Percentiles rank a stretch among this genome's conserved stretches.
These are phyloP conservation scores for Phytophthora fragariae DNA, from an alignment of 352 stramenopile genomes.

Conservation along the genomic window DNA sequence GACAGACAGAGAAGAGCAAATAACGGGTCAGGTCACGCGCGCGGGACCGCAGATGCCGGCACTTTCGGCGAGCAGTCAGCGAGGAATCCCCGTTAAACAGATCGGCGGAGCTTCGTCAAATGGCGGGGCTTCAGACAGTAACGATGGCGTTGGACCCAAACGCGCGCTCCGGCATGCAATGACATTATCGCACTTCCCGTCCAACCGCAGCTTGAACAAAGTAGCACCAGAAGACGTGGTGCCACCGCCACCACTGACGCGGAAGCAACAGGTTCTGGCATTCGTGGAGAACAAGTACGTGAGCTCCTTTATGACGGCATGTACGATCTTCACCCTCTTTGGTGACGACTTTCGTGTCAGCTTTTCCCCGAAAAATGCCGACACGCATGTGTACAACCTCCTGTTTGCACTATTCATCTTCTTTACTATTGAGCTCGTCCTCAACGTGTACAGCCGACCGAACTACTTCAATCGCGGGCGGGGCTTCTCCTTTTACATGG, in stretches of 20 bases:
- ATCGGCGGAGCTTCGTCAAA: slow-evolving; percentile 11
- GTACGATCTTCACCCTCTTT: slow-evolving; percentile 90
- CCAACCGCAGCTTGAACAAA: slow-evolving; percentile 68
- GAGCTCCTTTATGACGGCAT: slow-evolving; percentile 68
- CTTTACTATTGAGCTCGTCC: slow-evolving; percentile 71
- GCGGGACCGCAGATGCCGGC: slow-evolving; percentile 44
- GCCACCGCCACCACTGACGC: slow-evolving; percentile 39
- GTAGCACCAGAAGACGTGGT: slow-evolving; percentile 67
- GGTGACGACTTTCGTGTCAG: slow-evolving; percentile 85
- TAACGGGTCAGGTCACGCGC: slow-evolving; percentile 29
- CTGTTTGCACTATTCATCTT: slow-evolving; percentile 84
- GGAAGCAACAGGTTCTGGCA: slow-evolving; percentile 53
- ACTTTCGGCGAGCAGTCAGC: slow-evolving; percentile 39
- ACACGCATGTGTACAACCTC: slow-evolving; percentile 79
- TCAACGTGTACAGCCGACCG: slow-evolving; percentile 76
- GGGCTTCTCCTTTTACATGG: slow-evolving; percentile 93
- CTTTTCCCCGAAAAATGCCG: slow-evolving; percentile 69
- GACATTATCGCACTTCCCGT: slow-evolving; percentile 51
- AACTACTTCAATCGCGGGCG: slow-evolving; percentile 82
- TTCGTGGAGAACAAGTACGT: slow-evolving; percentile 80
- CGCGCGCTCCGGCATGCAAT: slow-evolving; percentile 39
- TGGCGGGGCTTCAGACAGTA: slow-evolving; percentile 15
- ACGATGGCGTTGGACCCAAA: slow-evolving; percentile 37
- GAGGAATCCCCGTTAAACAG: slow-evolving; percentile 39
- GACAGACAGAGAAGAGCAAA: slow-evolving; percentile 36